A percentile compares a stretch with the other conserved stretches of the same genome.
Evolutionary conservation across 179 eudicot genomes (phyloP).

Genomic region (Actinidia polygama): DNA sequence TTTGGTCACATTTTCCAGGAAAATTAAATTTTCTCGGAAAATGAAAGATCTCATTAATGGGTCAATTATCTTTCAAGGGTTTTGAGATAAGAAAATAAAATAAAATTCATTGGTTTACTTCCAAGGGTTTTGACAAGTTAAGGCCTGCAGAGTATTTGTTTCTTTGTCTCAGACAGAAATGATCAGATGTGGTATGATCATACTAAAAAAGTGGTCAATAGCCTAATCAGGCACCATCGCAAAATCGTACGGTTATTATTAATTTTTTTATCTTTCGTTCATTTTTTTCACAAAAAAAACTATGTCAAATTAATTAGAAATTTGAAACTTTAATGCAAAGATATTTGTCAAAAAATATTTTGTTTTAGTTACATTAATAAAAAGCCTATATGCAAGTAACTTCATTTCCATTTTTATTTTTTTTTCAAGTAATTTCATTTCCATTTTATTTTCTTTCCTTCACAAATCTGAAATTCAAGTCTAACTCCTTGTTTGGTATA

Average conservation of each 20-base stretch:
- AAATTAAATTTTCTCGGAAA: conserved; percentile 13
- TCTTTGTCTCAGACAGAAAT: background rate
- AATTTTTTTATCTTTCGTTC: no score
- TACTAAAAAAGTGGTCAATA: background rate
- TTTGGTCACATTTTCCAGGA: background rate
- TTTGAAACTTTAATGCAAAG: no score
- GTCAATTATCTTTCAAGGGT: background rate
- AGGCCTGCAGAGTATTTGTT: conserved; percentile 29
- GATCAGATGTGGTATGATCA: background rate
- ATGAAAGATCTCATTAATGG: conserved; percentile 17
- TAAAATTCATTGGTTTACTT: background rate
- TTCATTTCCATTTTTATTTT: no score
- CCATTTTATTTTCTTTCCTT: no score
- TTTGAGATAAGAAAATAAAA: background rate
- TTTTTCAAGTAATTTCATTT: no score
- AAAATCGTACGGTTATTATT: background rate
- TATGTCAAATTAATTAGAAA: no score
- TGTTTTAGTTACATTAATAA: no score
- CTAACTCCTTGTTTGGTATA: no score
- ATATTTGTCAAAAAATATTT: no score
- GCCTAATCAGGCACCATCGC: background rate
- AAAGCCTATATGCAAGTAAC: no score
- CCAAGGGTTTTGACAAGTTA: conserved; percentile 22
- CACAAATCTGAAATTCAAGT: no score
- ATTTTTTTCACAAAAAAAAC: no score